Base-by-base conservation (phyloP, 1,284 basidiomycete genomes). In the Tylopilus orsonianus region DNA sequence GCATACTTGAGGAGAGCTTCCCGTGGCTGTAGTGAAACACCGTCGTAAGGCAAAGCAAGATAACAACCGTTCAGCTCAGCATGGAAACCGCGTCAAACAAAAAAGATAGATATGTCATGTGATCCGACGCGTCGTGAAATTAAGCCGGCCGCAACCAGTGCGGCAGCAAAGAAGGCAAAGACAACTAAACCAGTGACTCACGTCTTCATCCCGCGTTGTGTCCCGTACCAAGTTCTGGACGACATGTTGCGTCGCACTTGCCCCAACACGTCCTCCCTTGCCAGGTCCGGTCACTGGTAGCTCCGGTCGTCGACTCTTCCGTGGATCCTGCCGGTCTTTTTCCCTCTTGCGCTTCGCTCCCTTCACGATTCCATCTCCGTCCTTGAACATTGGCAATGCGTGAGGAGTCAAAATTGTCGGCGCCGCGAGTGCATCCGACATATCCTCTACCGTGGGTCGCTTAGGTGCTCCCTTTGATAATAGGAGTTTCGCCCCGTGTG, bases 1-100 rank as follows among this genome's bases (percentile, higher is more conserved):
- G 95, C 96, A 62, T 96, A 98, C 71, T 87, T 93, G 77, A 99
- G 86, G 54, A 99, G 73, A 4, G 96, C 96, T 72, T 97, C 94
- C 55, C 96, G 85, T 26, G 96, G 96, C 90, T 98, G 73, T 39
- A 62, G 53, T 54, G 36, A 48, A 48, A 51, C 35, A 56, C 43
- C 37, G 27, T 49, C 20, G n/a, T n/a, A n/a, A n/a, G 53, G 54
- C 42, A 56, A 54, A 53, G 52, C 47, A 53, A 56, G 50, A 53
- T 54, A 46, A 55, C 27, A 54, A 42, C 49, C 52, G 57, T 58
- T 65, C 16, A 61, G 60, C 32, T 41, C 41, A 41, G 41, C 41
- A 41, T 41, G 41, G 41, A 41, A 41, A 41, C 40, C 27, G 29
- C 29, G 40, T 32, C 29, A 32, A 32, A 29, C 49, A 54, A 32